Conservation (phyloP, 441 rosid genomes). For the Populus hybrid region DNA sequence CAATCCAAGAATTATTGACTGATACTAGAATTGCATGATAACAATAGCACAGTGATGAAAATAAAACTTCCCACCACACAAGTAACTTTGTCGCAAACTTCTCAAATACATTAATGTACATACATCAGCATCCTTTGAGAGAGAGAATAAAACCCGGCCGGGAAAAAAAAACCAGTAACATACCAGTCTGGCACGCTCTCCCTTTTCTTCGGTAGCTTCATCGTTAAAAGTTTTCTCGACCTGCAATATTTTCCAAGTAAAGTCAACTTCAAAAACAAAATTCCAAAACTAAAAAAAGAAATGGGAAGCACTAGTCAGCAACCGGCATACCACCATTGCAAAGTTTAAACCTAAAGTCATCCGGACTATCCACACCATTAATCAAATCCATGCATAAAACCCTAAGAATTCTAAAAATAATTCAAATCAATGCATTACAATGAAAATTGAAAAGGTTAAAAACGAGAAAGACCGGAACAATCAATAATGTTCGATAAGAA, state of each 20-base stretch:
- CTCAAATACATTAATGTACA: background rate
- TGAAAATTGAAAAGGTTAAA: background rate
- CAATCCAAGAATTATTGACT: background rate
- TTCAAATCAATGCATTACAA: background rate
- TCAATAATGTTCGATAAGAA: background rate
- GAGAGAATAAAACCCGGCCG: background rate
- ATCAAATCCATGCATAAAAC: background rate
- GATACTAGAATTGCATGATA: background rate
- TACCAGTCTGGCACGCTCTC: conserved; percentile 97
- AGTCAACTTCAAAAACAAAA: background rate
- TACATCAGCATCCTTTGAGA: background rate
- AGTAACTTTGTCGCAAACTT: background rate
- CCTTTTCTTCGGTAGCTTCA: conserved; percentile 96
- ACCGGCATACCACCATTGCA: conserved; percentile 40
- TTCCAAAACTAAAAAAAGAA: background rate
- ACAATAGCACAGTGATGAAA: background rate
- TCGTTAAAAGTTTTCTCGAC: conserved; percentile 72
- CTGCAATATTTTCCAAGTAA: conserved; percentile 10
- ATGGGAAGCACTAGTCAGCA: background rate
- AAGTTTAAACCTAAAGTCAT: background rate
- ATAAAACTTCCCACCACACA: background rate
- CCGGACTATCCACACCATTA: background rate
- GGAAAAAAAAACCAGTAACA: conserved; percentile 7
- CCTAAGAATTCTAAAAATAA: background rate
- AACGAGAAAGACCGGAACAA: background rate